phyloP scores from a whole-genome alignment of 2,329 filamentous ascomycete genomes.

The Bipolaris gigantea region DNA sequence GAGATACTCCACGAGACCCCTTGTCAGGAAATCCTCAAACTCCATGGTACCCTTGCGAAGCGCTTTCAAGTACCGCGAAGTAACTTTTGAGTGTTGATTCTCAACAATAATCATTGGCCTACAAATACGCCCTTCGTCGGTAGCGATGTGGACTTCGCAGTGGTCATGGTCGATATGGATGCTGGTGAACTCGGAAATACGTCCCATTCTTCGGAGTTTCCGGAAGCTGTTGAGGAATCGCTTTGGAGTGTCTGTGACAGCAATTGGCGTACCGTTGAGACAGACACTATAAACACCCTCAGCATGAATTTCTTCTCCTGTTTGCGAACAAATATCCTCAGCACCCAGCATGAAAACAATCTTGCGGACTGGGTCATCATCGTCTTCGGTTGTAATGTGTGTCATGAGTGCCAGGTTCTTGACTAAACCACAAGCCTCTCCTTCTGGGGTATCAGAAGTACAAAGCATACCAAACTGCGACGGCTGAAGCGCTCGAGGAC shows the following conservation, averaged over 20 bases:
- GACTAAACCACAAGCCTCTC: conserved; percentile 94
- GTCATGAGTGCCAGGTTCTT: conserved; percentile 99
- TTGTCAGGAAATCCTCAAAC: conserved; percentile 91
- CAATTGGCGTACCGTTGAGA: conserved; percentile 92
- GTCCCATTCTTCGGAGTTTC: conserved; percentile 81
- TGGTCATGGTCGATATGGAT: conserved; percentile 96
- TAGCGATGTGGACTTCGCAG: conserved; percentile 89
- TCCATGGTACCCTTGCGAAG: conserved; percentile 80
- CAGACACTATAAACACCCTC: conserved; percentile 87
- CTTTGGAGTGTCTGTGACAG: conserved; percentile 82
- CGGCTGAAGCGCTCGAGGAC: conserved; percentile 91
- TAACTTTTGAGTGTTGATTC: conserved; percentile 80
- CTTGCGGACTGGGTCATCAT: conserved; percentile 85
- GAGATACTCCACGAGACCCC: conserved; percentile 91
- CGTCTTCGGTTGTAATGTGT: conserved; percentile 95
- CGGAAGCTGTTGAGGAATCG: conserved; percentile 84
- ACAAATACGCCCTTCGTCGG: conserved; percentile 95
- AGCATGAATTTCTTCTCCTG: conserved; percentile 83
- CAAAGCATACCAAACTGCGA: conserved; percentile 99
- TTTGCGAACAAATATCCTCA: conserved; percentile 76
- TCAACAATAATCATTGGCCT: conserved; percentile 95
- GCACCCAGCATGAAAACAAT: conserved; percentile 85
- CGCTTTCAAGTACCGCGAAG: conserved; percentile 73
- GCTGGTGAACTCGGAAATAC: conserved; percentile 94
- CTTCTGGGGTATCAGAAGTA: conserved; percentile 95